phyloP scores from a whole-genome alignment of 306 rosid genomes.

The Arachis stenosperma region DNA sequence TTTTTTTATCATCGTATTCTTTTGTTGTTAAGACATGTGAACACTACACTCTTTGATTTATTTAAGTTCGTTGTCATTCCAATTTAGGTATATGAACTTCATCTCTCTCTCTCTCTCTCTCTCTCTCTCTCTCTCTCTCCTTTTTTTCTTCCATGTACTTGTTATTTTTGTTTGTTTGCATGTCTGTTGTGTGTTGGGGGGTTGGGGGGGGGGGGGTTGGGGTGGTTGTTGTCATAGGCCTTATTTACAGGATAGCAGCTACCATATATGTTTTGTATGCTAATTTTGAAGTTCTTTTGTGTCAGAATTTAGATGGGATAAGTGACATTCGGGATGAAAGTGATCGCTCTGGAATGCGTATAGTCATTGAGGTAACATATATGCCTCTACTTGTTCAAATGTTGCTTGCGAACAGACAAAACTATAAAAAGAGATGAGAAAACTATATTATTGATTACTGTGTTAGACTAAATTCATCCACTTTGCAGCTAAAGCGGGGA shows the following conservation, averaged over 20 bases:
- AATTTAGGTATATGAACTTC: neutral
- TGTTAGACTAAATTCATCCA: conserved; percentile 28
- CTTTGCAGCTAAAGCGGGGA: conserved; percentile 89
- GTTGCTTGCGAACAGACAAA: neutral
- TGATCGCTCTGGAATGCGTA: conserved; percentile 97
- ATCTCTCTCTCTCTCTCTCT: neutral
- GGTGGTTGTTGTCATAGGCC: neutral
- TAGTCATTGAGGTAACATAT: conserved; percentile 80
- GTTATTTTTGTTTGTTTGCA: no score
- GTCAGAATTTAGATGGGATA: conserved; percentile 84
- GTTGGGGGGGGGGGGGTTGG: neutral
- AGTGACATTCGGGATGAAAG: conserved; percentile 97
- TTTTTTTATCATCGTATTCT: neutral
- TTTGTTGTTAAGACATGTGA: neutral
- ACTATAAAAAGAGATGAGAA: neutral
- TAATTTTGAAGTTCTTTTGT: conserved; percentile 20
- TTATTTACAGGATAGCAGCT: conserved; percentile 7
- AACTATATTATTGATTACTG: neutral
- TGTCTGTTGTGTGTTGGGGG: no score
- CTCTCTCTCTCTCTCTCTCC: no score
- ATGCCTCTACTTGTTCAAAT: conserved; percentile 6
- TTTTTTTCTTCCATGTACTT: no score
- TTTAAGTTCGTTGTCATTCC: neutral
- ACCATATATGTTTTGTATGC: conserved; percentile 14
- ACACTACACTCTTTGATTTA: neutral